Evolutionary conservation across 805 yeast species (phyloP).

Genomic region (Candida palmyrensis): DNA sequence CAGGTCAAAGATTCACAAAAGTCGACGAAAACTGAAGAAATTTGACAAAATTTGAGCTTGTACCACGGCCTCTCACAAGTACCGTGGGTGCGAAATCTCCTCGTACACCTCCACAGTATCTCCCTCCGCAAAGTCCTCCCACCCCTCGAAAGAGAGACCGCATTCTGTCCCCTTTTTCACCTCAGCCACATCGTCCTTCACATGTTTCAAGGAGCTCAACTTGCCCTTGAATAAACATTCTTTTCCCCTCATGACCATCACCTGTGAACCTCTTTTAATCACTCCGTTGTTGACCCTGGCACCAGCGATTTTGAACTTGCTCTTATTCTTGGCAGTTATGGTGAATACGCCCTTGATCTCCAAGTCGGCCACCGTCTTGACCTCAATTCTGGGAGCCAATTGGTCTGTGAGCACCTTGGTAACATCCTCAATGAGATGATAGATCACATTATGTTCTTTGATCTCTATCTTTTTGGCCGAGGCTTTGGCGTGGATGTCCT

Average conservation of each 20-base stretch:
- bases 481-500: slow-evolving; percentile 57
- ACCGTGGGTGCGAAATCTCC: slow-evolving; percentile 43
- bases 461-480: slow-evolving; percentile 52
- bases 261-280: slow-evolving; percentile 52
- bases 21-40: too few relatives aligned
- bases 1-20: too few relatives aligned
- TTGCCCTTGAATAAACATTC: slow-evolving; percentile 51
- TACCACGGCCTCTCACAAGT: slow-evolving; percentile 18
- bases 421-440: slow-evolving; percentile 82
- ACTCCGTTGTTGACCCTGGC: slow-evolving; percentile 72
- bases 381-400: slow-evolving; percentile 63
- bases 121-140: slow-evolving; percentile 68
- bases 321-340: slow-evolving; percentile 54
- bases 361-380: slow-evolving; percentile 61
- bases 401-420: slow-evolving; percentile 54
- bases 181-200: slow-evolving; percentile 72
- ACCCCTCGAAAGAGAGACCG: slow-evolving; percentile 69
- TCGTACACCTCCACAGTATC: slow-evolving; percentile 74
- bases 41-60: too few relatives aligned
- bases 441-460: slow-evolving; percentile 71
- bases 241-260: slow-evolving; percentile 52
- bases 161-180: slow-evolving; percentile 87
- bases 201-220: slow-evolving; percentile 70
- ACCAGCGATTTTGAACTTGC: slow-evolving; percentile 71
- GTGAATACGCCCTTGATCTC: slow-evolving; percentile 68